These are phyloP conservation scores for Trichoderma atrobrunneum DNA, from an alignment of 2,329 filamentous ascomycete genomes.

Conservation along the genomic window DNA sequence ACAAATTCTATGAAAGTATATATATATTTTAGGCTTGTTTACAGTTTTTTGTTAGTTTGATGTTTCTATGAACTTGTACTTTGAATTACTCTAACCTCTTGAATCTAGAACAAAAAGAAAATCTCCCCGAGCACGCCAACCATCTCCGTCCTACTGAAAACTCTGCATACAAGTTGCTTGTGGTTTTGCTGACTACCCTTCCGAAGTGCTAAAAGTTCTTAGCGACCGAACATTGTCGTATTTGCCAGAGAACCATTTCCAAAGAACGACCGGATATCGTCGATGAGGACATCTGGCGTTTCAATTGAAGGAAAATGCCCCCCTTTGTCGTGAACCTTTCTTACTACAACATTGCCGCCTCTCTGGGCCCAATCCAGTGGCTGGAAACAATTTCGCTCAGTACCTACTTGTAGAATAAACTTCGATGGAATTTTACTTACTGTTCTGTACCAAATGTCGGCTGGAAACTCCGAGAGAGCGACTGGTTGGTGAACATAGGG, in stretches of 20 bases:
- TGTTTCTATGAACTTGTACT: no score
- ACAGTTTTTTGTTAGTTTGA: no score
- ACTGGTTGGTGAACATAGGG: background rate
- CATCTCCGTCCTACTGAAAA: no score
- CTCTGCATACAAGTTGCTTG: no score
- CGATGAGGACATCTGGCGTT: background rate
- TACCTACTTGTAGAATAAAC: background rate
- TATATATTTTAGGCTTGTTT: no score
- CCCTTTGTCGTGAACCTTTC: background rate
- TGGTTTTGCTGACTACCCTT: no score
- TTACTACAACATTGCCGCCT: background rate
- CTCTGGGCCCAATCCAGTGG: background rate
- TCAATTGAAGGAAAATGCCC: background rate
- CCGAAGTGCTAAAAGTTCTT: no score
- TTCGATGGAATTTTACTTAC: no score
- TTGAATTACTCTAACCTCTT: no score
- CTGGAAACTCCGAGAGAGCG: background rate
- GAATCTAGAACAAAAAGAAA: no score
- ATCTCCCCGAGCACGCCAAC: no score
- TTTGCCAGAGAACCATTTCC: slow-evolving; percentile 46
- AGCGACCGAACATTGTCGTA: slow-evolving; percentile 56
- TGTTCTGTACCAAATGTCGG: background rate
- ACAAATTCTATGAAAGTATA: no score
- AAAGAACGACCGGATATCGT: background rate
- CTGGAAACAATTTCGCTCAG: background rate